Evolutionary conservation across 2,329 filamentous ascomycete species (phyloP).

Genomic region (Diaporthe australafricana): DNA sequence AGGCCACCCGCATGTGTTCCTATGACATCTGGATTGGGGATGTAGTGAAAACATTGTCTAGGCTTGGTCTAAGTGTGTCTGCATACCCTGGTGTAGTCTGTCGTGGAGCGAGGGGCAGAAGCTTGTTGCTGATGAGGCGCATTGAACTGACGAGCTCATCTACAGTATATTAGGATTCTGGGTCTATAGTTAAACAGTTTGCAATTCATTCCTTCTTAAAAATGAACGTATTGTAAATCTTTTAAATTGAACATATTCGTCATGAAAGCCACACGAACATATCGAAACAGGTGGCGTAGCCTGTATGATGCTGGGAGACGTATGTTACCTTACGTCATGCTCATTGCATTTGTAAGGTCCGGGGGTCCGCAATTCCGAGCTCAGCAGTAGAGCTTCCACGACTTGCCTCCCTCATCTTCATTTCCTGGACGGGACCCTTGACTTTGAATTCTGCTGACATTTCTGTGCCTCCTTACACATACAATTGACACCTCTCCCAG

Average conservation of each 20-base stretch:
- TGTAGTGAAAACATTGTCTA: not conserved
- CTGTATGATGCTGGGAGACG: not conserved
- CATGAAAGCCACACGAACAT: not conserved
- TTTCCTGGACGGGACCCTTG: not conserved
- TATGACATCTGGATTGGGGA: not conserved
- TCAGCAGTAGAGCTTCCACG: conserved; percentile 1
- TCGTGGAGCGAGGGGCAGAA: not conserved
- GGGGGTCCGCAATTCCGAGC: conserved; percentile 22
- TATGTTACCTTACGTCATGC: conserved; percentile 17
- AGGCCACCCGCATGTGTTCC: not conserved
- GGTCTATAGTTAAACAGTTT: not conserved
- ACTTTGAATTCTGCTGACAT: not conserved
- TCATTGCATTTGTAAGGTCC: conserved; percentile 8
- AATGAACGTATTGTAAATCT: no score
- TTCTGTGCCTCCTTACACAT: not conserved
- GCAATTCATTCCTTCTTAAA: no score
- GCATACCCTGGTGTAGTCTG: no score
- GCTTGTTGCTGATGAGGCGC: not conserved
- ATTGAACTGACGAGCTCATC: not conserved
- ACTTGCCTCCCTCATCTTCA: not conserved
- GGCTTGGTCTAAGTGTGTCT: no score
- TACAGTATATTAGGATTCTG: not conserved
- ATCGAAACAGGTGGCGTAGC: not conserved
- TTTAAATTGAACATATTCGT: no score
- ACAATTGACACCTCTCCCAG: not conserved